These are phyloP conservation scores for Ascochyta koolunga DNA, from an alignment of 2,329 filamentous ascomycete species.

Conservation along the genomic window DNA sequence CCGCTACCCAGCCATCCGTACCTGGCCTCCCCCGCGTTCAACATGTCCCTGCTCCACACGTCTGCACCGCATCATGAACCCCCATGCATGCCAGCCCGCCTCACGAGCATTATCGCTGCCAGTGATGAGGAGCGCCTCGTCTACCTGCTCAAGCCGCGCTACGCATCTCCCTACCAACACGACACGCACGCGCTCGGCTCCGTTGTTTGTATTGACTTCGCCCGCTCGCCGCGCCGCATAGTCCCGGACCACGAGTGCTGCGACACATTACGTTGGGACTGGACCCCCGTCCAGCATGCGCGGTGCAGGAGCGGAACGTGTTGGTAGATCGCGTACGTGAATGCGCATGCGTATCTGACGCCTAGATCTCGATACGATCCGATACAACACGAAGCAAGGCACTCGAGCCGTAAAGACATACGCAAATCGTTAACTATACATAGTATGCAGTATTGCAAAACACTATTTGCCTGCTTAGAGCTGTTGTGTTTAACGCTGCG, in stretches of 20 bases:
- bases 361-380: no score
- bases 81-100: constrained; percentile 8
- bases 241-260: no score
- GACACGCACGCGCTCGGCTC: constrained; percentile 30
- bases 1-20: constrained; percentile 34
- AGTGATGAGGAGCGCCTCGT: constrained; percentile 44
- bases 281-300: constrained; percentile 9
- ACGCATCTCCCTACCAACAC: constrained; percentile 13
- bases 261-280: constrained; percentile 12
- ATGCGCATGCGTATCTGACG: no score
- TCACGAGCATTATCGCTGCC: constrained; percentile 32
- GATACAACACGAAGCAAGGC: no score
- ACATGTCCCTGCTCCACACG: constrained; percentile 35
- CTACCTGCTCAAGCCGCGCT: constrained; percentile 40
- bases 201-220: constrained; percentile 44
- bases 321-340: not conserved
- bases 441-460: not conserved
- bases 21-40: constrained; percentile 44
- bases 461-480: constrained; percentile 5
- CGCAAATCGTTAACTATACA: no score
- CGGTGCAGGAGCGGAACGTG: constrained; percentile 16
- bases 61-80: constrained; percentile 44
- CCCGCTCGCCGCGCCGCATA: constrained; percentile 19
- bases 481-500: not conserved
- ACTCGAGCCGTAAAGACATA: no score